These are phyloP conservation scores for Periconia macrospinosa DNA, from an alignment of 2,329 filamentous ascomycete genomes.

Conservation along the genomic window DNA sequence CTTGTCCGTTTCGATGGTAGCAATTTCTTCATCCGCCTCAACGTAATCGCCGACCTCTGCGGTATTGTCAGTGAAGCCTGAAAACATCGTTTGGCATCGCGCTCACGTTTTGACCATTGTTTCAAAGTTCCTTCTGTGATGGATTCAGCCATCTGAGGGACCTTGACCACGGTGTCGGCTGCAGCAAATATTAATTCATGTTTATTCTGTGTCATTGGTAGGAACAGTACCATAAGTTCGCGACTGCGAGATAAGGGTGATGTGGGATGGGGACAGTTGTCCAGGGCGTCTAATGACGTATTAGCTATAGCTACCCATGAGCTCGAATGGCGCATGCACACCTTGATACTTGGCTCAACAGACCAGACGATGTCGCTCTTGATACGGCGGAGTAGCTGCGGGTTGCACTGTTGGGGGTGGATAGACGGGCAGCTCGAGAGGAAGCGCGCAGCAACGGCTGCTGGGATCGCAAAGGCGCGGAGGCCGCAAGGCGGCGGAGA, in stretches of 20 bases:
- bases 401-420: slow-evolving; percentile 20
- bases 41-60: slow-evolving; percentile 86
- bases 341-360: slow-evolving; percentile 34
- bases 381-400: slow-evolving; percentile 40
- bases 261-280: slow-evolving; percentile 28
- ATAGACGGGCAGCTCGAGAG: slow-evolving; percentile 24
- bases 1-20: slow-evolving; percentile 99
- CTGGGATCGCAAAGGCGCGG: slow-evolving; percentile 29
- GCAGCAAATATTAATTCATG: slow-evolving; percentile 4
- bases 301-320: slow-evolving; percentile 12
- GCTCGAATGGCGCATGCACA: slow-evolving; percentile 18
- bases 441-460: slow-evolving; percentile 31
- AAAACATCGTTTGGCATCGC: neutral
- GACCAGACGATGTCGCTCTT: slow-evolving; percentile 35
- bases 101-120: slow-evolving; percentile 80
- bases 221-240: slow-evolving; percentile 36
- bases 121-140: slow-evolving; percentile 97
- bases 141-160: slow-evolving; percentile 97
- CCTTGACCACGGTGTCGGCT: slow-evolving; percentile 86
- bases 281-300: slow-evolving; percentile 27
- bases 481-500: slow-evolving; percentile 39
- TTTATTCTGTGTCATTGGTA: neutral
- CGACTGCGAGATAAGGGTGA: slow-evolving; percentile 33
- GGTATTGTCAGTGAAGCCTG: slow-evolving; percentile 12
- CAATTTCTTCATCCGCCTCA: slow-evolving; percentile 95